A percentile compares a stretch with the other conserved stretches of the same genome.
Evolutionary conservation across 2,329 filamentous ascomycete species (phyloP).

Genomic region (Chaetomiaceae sp.): DNA sequence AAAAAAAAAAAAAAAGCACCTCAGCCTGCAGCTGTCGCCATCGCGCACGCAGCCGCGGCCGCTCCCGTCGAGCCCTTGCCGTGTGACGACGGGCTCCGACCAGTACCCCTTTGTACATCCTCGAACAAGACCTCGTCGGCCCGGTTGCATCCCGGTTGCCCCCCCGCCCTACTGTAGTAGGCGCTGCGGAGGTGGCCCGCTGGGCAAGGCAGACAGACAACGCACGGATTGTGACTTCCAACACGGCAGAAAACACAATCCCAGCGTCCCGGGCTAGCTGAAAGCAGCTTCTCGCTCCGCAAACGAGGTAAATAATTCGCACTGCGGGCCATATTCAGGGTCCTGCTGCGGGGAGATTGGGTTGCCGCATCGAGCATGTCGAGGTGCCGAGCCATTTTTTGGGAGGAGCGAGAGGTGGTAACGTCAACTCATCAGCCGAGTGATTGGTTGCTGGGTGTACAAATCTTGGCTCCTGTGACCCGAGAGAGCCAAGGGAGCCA

Average conservation of each 20-base stretch:
- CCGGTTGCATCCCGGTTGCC: constrained; percentile 18
- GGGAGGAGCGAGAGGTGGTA: too few relatives aligned
- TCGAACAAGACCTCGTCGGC: not conserved
- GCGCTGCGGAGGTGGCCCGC: too few relatives aligned
- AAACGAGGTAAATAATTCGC: not conserved
- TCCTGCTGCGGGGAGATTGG: too few relatives aligned
- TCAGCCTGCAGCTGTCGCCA: constrained; percentile 15
- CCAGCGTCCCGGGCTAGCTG: not conserved
- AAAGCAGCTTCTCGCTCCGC: not conserved
- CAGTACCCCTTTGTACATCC: constrained; percentile 11
- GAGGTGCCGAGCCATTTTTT: too few relatives aligned
- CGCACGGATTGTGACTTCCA: not conserved
- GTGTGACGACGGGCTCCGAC: constrained; percentile 15
- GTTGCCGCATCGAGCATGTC: too few relatives aligned
- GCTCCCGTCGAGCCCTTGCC: constrained; percentile 22
- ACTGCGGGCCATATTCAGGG: not conserved
- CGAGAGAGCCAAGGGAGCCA: too few relatives aligned
- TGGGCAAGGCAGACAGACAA: not conserved
- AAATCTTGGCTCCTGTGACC: too few relatives aligned
- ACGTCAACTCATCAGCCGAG: too few relatives aligned
- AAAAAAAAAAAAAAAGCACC: constrained; percentile 12
- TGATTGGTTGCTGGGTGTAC: too few relatives aligned
- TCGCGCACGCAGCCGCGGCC: constrained; percentile 24
- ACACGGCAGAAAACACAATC: not conserved
- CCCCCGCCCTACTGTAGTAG: too few relatives aligned